A percentile compares a stretch with the other conserved stretches of the same genome.
Conservation (phyloP, 805 yeast genomes). For the Dipodascopsis tothii region DNA sequence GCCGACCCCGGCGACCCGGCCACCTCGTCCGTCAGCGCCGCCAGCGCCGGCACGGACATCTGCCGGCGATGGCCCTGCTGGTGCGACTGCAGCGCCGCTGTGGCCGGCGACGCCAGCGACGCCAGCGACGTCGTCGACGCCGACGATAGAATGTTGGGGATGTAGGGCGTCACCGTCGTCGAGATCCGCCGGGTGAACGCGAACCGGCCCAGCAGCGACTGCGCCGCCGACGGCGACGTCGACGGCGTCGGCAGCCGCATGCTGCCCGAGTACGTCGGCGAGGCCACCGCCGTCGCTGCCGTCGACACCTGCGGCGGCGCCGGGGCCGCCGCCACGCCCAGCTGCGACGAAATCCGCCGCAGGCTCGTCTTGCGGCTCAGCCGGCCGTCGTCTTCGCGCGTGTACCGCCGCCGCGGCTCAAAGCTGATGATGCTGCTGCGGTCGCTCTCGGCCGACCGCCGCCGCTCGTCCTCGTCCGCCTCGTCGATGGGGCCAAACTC, state of each 20-base stretch:
- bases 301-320: slow-evolving; percentile 16
- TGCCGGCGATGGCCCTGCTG: background rate
- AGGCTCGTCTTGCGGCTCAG: slow-evolving; percentile 14
- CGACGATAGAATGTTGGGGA: background rate
- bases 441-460: background rate
- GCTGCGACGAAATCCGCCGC: slow-evolving; percentile 5
- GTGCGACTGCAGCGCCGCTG: background rate
- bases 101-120: slow-evolving; percentile 1
- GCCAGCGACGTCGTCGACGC: slow-evolving; percentile 1
- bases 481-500: background rate
- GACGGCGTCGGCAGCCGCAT: background rate
- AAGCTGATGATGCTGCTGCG: background rate
- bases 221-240: background rate
- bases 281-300: slow-evolving; percentile 3
- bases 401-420: no score
- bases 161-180: background rate
- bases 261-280: slow-evolving; percentile 4
- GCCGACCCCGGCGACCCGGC: background rate
- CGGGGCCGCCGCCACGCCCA: slow-evolving; percentile 1
- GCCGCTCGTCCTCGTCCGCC: background rate
- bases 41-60: no score
- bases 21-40: background rate
- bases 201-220: background rate
- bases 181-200: slow-evolving; percentile 2
- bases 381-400: background rate